phyloP scores from a whole-genome alignment of 108 stramenopile genomes.

The Seminavis robusta region DNA sequence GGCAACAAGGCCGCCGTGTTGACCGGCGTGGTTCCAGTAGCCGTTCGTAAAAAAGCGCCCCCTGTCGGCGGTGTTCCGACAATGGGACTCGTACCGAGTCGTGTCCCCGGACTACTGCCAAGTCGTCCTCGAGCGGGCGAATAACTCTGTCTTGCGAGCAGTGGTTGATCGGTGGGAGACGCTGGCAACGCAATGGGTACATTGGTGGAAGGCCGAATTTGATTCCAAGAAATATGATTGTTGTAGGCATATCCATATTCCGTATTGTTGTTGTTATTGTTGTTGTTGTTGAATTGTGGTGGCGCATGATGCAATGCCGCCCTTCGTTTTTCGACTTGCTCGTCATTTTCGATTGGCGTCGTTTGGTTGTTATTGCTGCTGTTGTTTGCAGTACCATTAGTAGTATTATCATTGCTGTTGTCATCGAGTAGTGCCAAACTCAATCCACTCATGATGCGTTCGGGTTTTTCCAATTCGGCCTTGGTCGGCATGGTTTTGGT shows the following conservation, averaged over 20 bases:
- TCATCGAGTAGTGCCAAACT: conserved; percentile 39
- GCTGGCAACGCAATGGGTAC: background rate
- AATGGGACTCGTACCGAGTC: background rate
- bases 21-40: background rate
- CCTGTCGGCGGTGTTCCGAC: conserved; percentile 4
- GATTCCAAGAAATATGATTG: conserved; percentile 21
- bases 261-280: too few species aligned
- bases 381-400: background rate
- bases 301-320: conserved; percentile 52
- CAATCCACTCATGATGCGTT: conserved; percentile 22
- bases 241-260: conserved; percentile 62
- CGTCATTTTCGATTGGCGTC: background rate
- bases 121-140: background rate
- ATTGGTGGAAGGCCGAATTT: background rate
- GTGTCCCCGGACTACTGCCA: background rate
- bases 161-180: background rate
- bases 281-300: conserved; percentile 10
- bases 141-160: background rate
- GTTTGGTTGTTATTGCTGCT: background rate
- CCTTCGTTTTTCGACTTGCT: conserved; percentile 21
- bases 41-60: background rate
- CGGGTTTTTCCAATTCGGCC: background rate
- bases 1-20: conserved; percentile 9
- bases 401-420: conserved; percentile 3
- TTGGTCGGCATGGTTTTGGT: background rate